These are phyloP conservation scores for Diaporthe citriasiana DNA, from an alignment of 2,329 filamentous ascomycete species.

Conservation along the genomic window DNA sequence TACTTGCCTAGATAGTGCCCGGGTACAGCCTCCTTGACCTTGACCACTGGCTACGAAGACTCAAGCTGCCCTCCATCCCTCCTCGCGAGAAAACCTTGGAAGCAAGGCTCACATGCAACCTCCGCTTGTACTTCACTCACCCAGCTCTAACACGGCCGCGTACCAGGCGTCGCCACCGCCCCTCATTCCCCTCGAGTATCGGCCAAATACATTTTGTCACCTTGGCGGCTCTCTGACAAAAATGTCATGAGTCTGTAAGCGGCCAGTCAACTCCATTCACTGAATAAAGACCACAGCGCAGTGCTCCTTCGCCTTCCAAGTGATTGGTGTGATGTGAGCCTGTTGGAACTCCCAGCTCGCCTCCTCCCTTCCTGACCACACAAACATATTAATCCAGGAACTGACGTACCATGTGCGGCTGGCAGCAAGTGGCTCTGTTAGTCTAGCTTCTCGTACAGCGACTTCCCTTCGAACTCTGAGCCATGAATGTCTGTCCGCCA, in stretches of 20 bases:
- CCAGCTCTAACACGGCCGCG: conserved; percentile 1
- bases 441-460: not conserved
- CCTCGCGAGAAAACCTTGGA: not conserved
- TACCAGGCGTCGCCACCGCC: conserved; percentile 13
- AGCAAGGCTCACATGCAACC: conserved; percentile 1
- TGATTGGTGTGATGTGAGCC: conserved; percentile 35
- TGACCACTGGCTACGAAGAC: too few relatives aligned
- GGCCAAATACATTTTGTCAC: conserved; percentile 9
- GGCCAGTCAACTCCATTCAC: not conserved
- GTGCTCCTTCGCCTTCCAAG: conserved; percentile 11
- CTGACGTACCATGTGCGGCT: conserved; percentile 19
- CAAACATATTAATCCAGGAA: not conserved
- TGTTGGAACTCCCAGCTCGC: conserved; percentile 11
- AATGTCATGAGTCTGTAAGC: conserved; percentile 24
- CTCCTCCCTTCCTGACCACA: not conserved
- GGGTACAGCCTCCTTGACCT: conserved; percentile 11
- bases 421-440: not conserved
- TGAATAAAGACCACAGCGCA: not conserved
- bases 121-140: not conserved
- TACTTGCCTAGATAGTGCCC: not conserved
- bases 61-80: conserved; percentile 8
- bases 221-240: not conserved
- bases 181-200: conserved; percentile 16
- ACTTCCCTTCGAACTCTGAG: not conserved
- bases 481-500: conserved; percentile 36